These are phyloP conservation scores for Tolypocladium ophioglossoides DNA, from an alignment of 2,329 filamentous ascomycete genomes.

Conservation along the genomic window DNA sequence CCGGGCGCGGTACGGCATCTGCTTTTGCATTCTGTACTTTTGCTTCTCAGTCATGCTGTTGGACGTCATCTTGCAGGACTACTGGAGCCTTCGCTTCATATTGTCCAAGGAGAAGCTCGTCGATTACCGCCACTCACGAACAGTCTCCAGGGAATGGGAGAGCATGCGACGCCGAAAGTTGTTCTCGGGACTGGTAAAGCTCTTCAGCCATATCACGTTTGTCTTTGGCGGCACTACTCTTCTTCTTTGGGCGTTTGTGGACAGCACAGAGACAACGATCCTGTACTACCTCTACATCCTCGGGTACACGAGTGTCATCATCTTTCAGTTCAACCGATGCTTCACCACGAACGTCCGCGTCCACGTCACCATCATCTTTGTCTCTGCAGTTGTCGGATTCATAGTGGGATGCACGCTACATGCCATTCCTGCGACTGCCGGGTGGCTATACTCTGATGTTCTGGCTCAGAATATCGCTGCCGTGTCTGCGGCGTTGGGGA, in stretches of 20 bases:
- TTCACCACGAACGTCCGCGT: constrained; percentile 24
- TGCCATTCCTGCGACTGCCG: constrained; percentile 13
- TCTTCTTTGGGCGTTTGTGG: constrained; percentile 24
- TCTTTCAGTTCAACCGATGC: constrained; percentile 29
- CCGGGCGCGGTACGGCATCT: constrained; percentile 23
- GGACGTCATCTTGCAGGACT: constrained; percentile 23
- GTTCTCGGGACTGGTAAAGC: constrained; percentile 14
- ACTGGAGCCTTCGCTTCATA: constrained; percentile 22
- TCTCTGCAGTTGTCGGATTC: constrained; percentile 19
- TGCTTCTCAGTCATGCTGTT: constrained; percentile 25
- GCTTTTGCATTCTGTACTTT: constrained; percentile 28
- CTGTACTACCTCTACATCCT: constrained; percentile 23
- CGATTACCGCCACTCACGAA: constrained; percentile 14
- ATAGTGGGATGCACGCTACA: constrained; percentile 20
- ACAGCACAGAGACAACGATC: constrained; percentile 16
- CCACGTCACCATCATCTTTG: constrained; percentile 23
- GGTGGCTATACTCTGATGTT: constrained; percentile 20
- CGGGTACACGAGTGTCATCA: constrained; percentile 23
- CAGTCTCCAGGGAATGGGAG: constrained; percentile 11
- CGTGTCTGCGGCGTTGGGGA: constrained; percentile 18
- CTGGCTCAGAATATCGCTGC: constrained; percentile 20
- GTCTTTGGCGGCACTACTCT: constrained; percentile 20
- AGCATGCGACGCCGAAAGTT: constrained; percentile 4
- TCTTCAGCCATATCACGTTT: constrained; percentile 18
- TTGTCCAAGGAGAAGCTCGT: constrained; percentile 22